These are phyloP conservation scores for Trichomonas tenax DNA, from an alignment of 208 protist species.

Conservation along the genomic window DNA sequence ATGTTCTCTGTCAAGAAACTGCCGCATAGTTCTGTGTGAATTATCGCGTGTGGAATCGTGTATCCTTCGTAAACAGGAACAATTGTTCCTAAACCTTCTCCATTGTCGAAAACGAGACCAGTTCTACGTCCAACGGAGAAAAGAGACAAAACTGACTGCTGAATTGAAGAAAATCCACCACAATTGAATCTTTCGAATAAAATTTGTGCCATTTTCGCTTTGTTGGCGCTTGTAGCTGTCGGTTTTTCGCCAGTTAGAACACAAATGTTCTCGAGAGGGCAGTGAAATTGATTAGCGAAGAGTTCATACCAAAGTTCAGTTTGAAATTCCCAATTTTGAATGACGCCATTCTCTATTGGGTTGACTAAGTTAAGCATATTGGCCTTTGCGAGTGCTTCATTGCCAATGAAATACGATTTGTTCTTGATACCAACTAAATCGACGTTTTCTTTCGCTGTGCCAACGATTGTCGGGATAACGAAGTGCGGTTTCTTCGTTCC, in stretches of 20 bases:
- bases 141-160: conserved; percentile 76
- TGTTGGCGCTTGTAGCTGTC: conserved; percentile 61
- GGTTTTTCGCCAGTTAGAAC: conserved; percentile 70
- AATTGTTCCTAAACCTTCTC: conserved; percentile 81
- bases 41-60: conserved; percentile 47
- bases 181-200: conserved; percentile 66
- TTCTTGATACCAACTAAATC: conserved; percentile 63
- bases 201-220: conserved; percentile 66
- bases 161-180: conserved; percentile 56
- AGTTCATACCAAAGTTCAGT: conserved; percentile 87
- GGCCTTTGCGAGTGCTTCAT: conserved; percentile 74
- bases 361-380: conserved; percentile 74
- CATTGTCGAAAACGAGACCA: conserved; percentile 73
- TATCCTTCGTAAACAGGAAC: conserved; percentile 82
- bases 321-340: conserved; percentile 92
- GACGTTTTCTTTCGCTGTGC: conserved; percentile 56
- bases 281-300: conserved; percentile 89
- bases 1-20: conserved; percentile 53
- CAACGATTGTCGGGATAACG: conserved; percentile 84
- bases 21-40: conserved; percentile 52
- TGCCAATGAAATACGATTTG: conserved; percentile 75
- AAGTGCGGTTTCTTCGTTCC: conserved; percentile 85
- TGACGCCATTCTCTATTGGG: conserved; percentile 65
- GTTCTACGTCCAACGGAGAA: conserved; percentile 63
- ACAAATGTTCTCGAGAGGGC: conserved; percentile 82